Conservation (phyloP, 169 alveolate species). For the Plasmodium coatneyi region DNA sequence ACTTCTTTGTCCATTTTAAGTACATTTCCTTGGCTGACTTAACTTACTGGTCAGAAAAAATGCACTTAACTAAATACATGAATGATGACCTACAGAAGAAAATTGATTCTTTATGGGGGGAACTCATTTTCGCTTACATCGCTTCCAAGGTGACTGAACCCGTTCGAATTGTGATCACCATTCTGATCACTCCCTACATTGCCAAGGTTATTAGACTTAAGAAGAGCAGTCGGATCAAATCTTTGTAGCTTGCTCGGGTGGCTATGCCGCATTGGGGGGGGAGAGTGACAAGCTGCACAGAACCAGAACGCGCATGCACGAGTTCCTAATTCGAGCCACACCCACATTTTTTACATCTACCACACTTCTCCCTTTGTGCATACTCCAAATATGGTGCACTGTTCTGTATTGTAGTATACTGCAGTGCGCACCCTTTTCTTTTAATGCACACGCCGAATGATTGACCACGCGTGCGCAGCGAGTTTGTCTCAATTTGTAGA, state of each 20-base stretch:
- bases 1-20: constrained; percentile 57
- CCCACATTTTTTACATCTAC: not conserved
- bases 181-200: constrained; percentile 64
- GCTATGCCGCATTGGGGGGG: not conserved
- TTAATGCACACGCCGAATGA: not conserved
- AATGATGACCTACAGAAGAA: constrained; percentile 61
- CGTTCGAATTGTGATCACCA: constrained; percentile 44
- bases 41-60: constrained; percentile 52
- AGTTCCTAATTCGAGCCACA: not conserved
- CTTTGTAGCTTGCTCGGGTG: not conserved
- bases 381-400: not conserved
- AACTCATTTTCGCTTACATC: constrained; percentile 53
- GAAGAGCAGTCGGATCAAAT: constrained; percentile 22
- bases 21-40: constrained; percentile 59
- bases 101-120: constrained; percentile 74
- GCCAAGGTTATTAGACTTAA: constrained; percentile 35
- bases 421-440: not conserved
- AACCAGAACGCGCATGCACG: no score
- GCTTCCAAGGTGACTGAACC: constrained; percentile 70
- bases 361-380: not conserved
- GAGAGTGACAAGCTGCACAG: no score
- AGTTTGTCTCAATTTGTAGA: not conserved
- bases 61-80: constrained; percentile 53
- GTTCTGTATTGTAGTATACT: not conserved
- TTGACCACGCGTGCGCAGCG: not conserved